Percentiles rank a stretch among this genome's conserved stretches.
Conservation (phyloP, 345 rosid genomes). For the Pseudoturritis turrita region DNA sequence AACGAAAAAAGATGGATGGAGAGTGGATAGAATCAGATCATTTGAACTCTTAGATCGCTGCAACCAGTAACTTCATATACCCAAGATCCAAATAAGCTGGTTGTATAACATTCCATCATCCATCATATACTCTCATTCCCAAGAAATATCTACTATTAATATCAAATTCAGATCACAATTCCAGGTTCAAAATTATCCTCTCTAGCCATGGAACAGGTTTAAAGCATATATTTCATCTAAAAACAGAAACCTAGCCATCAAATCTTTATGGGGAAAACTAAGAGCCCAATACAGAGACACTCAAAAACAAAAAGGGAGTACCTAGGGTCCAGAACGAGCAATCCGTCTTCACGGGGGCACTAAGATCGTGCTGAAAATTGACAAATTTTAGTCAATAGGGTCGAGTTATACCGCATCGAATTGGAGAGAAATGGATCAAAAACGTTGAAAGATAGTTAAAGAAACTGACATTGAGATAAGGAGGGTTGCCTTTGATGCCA, state of each 20-base stretch:
- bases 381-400: neutral
- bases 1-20: neutral
- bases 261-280: neutral
- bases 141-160: neutral
- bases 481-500: slow-evolving; percentile 96
- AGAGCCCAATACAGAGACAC: neutral
- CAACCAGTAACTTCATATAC: neutral
- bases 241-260: neutral
- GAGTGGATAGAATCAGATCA: neutral
- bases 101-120: neutral
- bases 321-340: slow-evolving; percentile 91
- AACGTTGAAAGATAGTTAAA: slow-evolving; percentile 1
- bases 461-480: slow-evolving; percentile 71
- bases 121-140: neutral
- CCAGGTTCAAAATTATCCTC: neutral
- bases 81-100: neutral
- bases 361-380: slow-evolving; percentile 61
- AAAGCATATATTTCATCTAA: neutral
- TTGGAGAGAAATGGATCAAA: neutral
- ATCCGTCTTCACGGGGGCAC: slow-evolving; percentile 75
- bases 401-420: neutral
- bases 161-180: neutral
- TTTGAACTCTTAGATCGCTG: neutral
- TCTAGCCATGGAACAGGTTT: neutral
- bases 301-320: slow-evolving; percentile 15